phyloP scores from a whole-genome alignment of 768 basidiomycete genomes.

The Naganishia vishniacii region DNA sequence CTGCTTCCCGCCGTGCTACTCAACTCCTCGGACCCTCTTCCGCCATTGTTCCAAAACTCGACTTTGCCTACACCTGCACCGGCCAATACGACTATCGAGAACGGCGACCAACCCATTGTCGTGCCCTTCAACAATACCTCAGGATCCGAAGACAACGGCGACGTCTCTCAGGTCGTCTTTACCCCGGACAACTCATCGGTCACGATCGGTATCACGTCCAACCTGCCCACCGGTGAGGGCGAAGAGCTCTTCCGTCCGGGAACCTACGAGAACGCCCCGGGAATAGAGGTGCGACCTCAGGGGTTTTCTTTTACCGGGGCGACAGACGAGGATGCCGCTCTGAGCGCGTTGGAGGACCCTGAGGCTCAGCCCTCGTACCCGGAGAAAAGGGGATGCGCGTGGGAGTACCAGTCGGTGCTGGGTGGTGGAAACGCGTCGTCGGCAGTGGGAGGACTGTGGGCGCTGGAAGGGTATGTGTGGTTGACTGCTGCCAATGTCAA shows the following conservation, averaged over 20 bases:
- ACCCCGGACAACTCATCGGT: constrained; percentile 5
- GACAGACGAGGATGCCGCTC: not conserved
- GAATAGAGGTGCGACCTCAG: not conserved
- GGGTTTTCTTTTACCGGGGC: not conserved
- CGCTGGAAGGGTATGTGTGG: constrained; percentile 14
- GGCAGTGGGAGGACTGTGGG: not conserved
- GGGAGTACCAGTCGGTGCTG: not conserved
- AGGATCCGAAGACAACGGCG: not conserved
- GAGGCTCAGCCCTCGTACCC: not conserved
- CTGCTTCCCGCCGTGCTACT: not conserved
- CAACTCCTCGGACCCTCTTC: not conserved
- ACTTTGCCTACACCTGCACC: not conserved
- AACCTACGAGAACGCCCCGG: not conserved
- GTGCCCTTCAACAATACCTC: constrained; percentile 1
- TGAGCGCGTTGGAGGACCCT: not conserved
- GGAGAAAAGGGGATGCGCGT: not conserved
- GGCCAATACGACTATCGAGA: not conserved
- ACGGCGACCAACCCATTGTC: not conserved
- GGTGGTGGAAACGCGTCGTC: not conserved
- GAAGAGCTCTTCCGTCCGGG: not conserved
- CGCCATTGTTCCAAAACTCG: not conserved
- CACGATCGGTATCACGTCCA: not conserved
- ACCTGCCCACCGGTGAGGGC: not conserved
- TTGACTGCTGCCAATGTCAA: not conserved
- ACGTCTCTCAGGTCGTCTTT: not conserved